A percentile compares a stretch with the other conserved stretches of the same genome.
These are phyloP conservation scores for Ilyonectria sp. DNA, from an alignment of 2,329 filamentous ascomycete genomes.

Conservation along the genomic window DNA sequence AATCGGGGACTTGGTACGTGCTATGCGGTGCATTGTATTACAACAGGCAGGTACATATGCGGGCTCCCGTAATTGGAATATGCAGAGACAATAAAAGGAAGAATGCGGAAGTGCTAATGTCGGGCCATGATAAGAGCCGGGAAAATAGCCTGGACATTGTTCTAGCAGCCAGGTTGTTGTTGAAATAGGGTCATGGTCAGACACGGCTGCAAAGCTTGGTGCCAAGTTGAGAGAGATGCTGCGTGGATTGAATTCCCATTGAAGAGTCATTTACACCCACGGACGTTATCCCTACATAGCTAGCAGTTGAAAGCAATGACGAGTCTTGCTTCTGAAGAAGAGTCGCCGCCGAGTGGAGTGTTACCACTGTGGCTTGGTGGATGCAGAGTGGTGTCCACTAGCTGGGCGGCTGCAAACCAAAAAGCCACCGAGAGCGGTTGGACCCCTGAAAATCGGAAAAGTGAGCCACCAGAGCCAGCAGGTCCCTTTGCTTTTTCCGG, in stretches of 20 bases:
- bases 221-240: not conserved
- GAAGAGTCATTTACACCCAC: not conserved
- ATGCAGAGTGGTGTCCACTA: not conserved
- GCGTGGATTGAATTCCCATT: not conserved
- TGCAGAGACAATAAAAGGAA: too few relatives aligned
- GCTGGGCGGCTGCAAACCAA: slow-evolving; percentile 6
- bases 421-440: slow-evolving; percentile 10
- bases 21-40: too few relatives aligned
- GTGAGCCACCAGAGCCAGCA: slow-evolving; percentile 25
- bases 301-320: not conserved
- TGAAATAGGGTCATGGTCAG: not conserved
- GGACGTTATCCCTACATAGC: too few relatives aligned
- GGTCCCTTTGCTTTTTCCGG: not conserved
- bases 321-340: not conserved
- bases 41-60: too few relatives aligned
- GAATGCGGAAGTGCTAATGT: too few relatives aligned
- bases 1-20: not conserved
- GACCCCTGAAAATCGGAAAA: slow-evolving; percentile 19
- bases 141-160: too few relatives aligned
- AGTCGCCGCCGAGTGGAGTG: not conserved
- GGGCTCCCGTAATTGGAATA: too few relatives aligned
- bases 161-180: not conserved
- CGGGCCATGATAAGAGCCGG: too few relatives aligned
- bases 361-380: not conserved
- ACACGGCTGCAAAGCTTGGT: not conserved